These are phyloP conservation scores for Diaporthe sp. DNA, from an alignment of 2,329 filamentous ascomycete species.

Conservation along the genomic window DNA sequence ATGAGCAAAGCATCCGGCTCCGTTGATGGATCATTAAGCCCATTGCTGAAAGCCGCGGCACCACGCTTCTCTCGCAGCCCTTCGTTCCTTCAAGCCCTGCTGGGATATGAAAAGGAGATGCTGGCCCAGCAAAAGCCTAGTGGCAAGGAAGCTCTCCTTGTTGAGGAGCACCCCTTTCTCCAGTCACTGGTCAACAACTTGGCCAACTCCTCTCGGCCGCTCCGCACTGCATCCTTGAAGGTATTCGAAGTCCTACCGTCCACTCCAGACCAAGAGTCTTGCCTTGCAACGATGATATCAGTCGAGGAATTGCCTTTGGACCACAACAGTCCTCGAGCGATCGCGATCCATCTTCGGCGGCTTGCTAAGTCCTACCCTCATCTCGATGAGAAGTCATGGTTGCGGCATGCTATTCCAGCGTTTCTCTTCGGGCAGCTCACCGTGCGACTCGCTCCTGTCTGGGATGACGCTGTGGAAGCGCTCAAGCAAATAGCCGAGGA, in stretches of 20 bases:
- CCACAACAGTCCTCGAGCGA: constrained; percentile 78
- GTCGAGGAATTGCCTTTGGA: constrained; percentile 84
- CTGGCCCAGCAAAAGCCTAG: constrained; percentile 39
- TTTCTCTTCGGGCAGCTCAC: constrained; percentile 93
- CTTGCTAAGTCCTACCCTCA: constrained; percentile 73
- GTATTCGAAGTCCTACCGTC: constrained; percentile 73
- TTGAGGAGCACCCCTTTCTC: constrained; percentile 70
- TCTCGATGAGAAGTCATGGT: constrained; percentile 69
- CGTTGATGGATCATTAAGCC: constrained; percentile 70
- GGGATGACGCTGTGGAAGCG: constrained; percentile 84
- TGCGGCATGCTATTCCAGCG: constrained; percentile 77
- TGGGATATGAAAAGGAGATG: constrained; percentile 62
- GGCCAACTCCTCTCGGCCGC: constrained; percentile 76
- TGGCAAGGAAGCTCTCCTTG: constrained; percentile 56
- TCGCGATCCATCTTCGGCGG: constrained; percentile 88
- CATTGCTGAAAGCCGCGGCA: constrained; percentile 73
- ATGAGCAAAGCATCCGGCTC: constrained; percentile 70
- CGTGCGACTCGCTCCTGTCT: constrained; percentile 84
- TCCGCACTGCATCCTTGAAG: constrained; percentile 79
- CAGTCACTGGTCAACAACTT: constrained; percentile 78
- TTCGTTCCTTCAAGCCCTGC: constrained; percentile 73
- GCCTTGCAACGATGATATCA: constrained; percentile 75
- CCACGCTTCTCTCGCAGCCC: constrained; percentile 72
- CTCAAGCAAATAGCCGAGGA: constrained; percentile 79
- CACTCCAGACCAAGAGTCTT: constrained; percentile 59